Base-by-base conservation (phyloP, 108 stramenopile species). In the Asterionellopsis glacialis region DNA sequence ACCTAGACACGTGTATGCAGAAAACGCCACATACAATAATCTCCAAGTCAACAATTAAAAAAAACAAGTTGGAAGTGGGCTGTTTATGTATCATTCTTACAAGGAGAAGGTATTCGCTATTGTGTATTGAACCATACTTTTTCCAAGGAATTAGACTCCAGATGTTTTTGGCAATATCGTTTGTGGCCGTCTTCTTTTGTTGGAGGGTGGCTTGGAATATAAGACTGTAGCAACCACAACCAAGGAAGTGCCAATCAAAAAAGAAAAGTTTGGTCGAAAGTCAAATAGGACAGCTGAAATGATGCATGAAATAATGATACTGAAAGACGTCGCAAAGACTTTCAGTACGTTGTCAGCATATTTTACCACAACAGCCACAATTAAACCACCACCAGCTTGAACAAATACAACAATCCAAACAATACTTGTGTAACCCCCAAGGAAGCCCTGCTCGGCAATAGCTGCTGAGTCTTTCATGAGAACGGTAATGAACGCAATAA, bases 311-410 rank as follows among this genome's bases (percentile, higher is more conserved):
- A 92, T 67, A 16, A 99, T 63, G 28, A 99, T 99, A 53, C 85
- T 83, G 51, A 99, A 90, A 6, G 94, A 91, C 0, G 95, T 88
- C 1, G 97, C 98, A 72, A 98, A 99, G 14, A 91, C 90, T 64
- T 98, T 98, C 63, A 95, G 61, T 11, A 98, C 96, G 70, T 96
- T 98, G 82, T 98, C 96, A 12, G 97, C 95, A 68, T 98, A 96
- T 72, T 96, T 97, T 12, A 97, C 93, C 16, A 98, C 96, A 9
- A 97, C 90, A 9, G 96, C 97, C 51, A 98, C 96, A 38, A 99
- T 90, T 47, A 99, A 72, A 9, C 97, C 98, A 9, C 98, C 98
- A 9, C 84, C 85, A 1, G 96, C 98, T 64, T 99, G 97, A 2
- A 94, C 83, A 0, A 72, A 64, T n/a, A 95, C 84, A n/a, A 94